Evolutionary conservation across 2,329 filamentous ascomycete genomes (phyloP).

Genomic region (Lizonia empirigonia): DNA sequence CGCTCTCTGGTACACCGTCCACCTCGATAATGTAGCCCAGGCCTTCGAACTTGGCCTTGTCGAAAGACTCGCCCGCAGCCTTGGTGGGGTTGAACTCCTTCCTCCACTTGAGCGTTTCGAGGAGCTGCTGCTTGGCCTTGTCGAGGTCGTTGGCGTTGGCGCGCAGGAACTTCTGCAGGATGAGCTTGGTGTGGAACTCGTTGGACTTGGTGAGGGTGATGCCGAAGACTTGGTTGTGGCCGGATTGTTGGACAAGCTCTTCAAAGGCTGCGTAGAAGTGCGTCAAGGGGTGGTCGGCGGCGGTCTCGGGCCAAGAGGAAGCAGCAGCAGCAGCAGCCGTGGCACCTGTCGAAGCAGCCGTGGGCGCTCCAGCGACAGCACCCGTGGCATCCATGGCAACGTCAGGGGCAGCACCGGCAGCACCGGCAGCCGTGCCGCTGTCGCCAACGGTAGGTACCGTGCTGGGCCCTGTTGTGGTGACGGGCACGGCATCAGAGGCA

Average conservation of each 20-base stretch:
- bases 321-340: constrained; percentile 13
- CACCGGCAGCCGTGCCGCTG: constrained; percentile 6
- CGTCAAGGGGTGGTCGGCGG: constrained; percentile 53
- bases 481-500: constrained; percentile 20
- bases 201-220: constrained; percentile 62
- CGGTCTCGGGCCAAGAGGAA: constrained; percentile 46
- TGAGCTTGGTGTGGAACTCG: constrained; percentile 77
- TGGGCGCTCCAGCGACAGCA: constrained; percentile 6
- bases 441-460: constrained; percentile 8
- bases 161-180: constrained; percentile 91
- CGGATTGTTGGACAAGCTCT: constrained; percentile 61
- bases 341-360: constrained; percentile 1
- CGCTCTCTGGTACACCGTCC: constrained; percentile 58
- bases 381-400: constrained; percentile 11
- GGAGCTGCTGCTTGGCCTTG: constrained; percentile 78
- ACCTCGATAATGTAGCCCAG: constrained; percentile 84
- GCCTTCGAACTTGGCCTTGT: constrained; percentile 72
- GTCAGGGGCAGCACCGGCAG: constrained; percentile 14
- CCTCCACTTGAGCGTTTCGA: constrained; percentile 81
- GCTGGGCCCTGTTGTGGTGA: constrained; percentile 12
- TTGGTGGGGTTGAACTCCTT: constrained; percentile 74
- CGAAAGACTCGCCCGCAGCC: constrained; percentile 66
- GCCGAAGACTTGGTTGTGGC: constrained; percentile 84
- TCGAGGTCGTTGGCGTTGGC: constrained; percentile 79
- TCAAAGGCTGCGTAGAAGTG: constrained; percentile 65